A percentile compares a stretch with the other conserved stretches of the same genome.
These are phyloP conservation scores for Vigna angularis DNA, from an alignment of 306 rosid species.

Conservation along the genomic window DNA sequence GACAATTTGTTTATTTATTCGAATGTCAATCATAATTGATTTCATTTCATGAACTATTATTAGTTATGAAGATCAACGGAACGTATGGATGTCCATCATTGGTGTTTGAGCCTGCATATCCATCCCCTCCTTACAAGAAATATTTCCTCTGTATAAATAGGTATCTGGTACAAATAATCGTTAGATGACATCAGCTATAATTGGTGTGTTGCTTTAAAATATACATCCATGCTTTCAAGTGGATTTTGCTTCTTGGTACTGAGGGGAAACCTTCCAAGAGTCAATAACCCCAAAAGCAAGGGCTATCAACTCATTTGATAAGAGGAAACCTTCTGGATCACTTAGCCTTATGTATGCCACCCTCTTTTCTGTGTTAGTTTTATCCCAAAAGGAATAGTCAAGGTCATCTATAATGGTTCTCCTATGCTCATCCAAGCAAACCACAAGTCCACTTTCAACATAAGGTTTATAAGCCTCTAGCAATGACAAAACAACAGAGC, in stretches of 20 bases:
- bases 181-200: slow-evolving; percentile 19
- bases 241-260: slow-evolving; percentile 27
- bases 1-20: slow-evolving; percentile 13
- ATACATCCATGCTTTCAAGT: slow-evolving; percentile 29
- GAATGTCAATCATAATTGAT: not conserved
- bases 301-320: slow-evolving; percentile 87
- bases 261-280: slow-evolving; percentile 52
- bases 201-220: slow-evolving; percentile 17
- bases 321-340: slow-evolving; percentile 93
- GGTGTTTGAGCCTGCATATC: not conserved
- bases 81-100: not conserved
- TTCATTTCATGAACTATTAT: not conserved
- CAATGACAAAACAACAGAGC: slow-evolving; percentile 60
- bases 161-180: slow-evolving; percentile 9
- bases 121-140: slow-evolving; percentile 1
- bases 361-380: slow-evolving; percentile 36
- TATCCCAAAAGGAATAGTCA: slow-evolving; percentile 22
- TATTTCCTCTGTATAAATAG: slow-evolving; percentile 5
- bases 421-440: slow-evolving; percentile 70
- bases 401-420: slow-evolving; percentile 58
- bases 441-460: slow-evolving; percentile 79
- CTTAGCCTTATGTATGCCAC: slow-evolving; percentile 70
- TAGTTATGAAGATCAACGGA: slow-evolving; percentile 8
- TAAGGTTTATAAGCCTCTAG: slow-evolving; percentile 71
- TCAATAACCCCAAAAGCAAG: slow-evolving; percentile 78